Base-by-base conservation (phyloP, 768 basidiomycete species). In the Lactarius hengduanensis region DNA sequence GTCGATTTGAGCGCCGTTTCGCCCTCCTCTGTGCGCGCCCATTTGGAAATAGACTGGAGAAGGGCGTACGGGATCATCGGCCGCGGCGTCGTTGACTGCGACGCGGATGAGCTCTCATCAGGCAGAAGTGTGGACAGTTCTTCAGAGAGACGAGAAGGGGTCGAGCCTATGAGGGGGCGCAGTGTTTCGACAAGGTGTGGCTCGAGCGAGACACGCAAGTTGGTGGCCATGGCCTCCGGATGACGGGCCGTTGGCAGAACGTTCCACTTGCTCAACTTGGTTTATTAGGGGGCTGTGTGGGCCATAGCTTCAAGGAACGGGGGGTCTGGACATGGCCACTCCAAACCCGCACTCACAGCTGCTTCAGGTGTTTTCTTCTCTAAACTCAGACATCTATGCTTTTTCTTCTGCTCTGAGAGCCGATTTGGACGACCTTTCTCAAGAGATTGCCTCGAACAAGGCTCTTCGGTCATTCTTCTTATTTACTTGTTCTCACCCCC, bases 181-280 rank as follows among this genome's bases (percentile, higher is more conserved):
- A 93, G 78, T 59, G 73, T 67, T 34, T 83, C 79, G 20, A 78
- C 66, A 30, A 92, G 83, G 75, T 91, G 89, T 0, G 80, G 74
- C 70, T 91, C 88, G 53, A 92, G 77, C 4, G 91, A 92, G 56
- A 92, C 78, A 68, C 85, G 85, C 70, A 89, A 76, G 64, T 78
- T 77, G 34, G 32, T 38, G 10, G 28, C 5, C 11, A 38, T 10
- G 13, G 32, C 45, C 53, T 10, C n/a, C 28, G 56, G 50, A 53
- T 53, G 5, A 26, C 50, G 50, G 50, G 50, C 50, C 50, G 50
- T 28, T 15, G 13, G 4, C 13, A 53, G 50, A 26, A 26, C 22
- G 30, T 34, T 16, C 13, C 45, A 38, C 34, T 6, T 43, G 20
- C 43, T n/a, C 7, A n/a, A 4, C 47, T 26, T 50, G 34, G 43